Percentiles rank a stretch among this genome's conserved stretches.
These are phyloP conservation scores for Didymella glomerata DNA, from an alignment of 2,329 filamentous ascomycete species.

Conservation along the genomic window DNA sequence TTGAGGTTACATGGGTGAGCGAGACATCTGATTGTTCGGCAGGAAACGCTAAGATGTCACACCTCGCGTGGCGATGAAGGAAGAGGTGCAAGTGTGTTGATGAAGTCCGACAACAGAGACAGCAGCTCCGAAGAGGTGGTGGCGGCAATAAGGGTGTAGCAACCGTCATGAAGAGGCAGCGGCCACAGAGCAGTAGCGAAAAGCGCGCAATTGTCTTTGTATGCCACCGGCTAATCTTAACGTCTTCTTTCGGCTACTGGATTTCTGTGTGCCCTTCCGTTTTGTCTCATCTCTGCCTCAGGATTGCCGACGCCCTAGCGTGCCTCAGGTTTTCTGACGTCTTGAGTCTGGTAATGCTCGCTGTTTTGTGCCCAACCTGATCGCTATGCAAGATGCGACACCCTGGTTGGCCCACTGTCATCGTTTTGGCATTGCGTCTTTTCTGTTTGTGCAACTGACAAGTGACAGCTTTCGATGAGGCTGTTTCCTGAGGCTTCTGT, in stretches of 20 bases:
- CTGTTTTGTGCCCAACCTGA: conserved; percentile 11
- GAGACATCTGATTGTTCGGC: not conserved
- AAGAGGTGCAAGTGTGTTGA: not conserved
- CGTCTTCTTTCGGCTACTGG: not conserved
- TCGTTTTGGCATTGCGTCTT: not conserved
- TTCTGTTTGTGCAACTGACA: not conserved
- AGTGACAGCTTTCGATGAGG: not conserved
- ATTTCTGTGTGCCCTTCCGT: not conserved
- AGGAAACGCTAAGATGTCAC: not conserved
- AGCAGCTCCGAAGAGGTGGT: not conserved
- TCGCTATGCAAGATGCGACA: not conserved
- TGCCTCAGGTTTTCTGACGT: conserved; percentile 23
- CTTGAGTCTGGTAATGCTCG: conserved; percentile 20
- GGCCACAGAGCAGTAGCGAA: not conserved
- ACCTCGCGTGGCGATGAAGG: not conserved
- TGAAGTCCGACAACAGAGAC: not conserved
- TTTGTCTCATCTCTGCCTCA: not conserved
- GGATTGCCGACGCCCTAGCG: conserved; percentile 1
- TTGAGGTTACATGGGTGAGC: not conserved
- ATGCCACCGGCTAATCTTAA: not conserved
- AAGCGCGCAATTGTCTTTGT: not conserved
- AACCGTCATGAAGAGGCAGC: not conserved
- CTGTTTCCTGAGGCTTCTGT: not conserved
- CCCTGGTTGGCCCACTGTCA: not conserved
- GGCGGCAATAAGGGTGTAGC: too few relatives aligned